Evolutionary conservation across 2,329 filamentous ascomycete genomes (phyloP), one percentile per base, ranked within the genome.

Genomic region (Pseudogymnoascus sp.): DNA sequence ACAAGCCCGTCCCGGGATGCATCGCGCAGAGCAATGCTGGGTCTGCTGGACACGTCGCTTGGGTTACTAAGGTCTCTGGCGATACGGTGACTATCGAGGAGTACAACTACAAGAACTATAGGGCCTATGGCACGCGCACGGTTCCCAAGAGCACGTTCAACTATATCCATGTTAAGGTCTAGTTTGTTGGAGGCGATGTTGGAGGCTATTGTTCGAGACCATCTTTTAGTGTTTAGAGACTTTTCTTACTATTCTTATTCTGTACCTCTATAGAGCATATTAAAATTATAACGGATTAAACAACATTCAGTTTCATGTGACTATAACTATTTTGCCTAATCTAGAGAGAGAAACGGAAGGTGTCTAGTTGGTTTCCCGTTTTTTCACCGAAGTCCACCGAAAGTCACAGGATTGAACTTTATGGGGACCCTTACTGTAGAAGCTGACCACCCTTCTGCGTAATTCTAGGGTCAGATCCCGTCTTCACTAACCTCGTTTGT

Each of bases 1-100:
- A n/a, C 8, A 63, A 61, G 5, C 62, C 62, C 6, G 62, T 63
- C 33, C 62, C 62, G 1, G 62, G 62, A n/a, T 59, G 61, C 35
- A 45, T 63, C 4, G 62, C 62, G 23, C 62, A 63, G 62, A 63
- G 60, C 28, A 63, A 63, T 63, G 62, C 41, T 41, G 61, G 62
- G n/a, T 7, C 11, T 6, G n/a, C 12, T 16, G 62, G 62, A 1
- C 62, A 63, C 25, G 62, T 63, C 12, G 62, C 62, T 5, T 63
- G 61, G 60, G 62, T 63, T 5, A 37, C 37, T 4, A 45, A 23
- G 4, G 62, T 63, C 8, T 23, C 62, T 33, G 61, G 61, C 1
- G 11, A 63, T 2, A 23, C n/a, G 6, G 62, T 63, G 12, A 63
- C 49, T 7, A 28, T 63, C 9, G 63, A 64, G 62, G 62, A 64